Evolutionary conservation across 1,284 basidiomycete species (phyloP).

Genomic region (Heterobasidion annosum): DNA sequence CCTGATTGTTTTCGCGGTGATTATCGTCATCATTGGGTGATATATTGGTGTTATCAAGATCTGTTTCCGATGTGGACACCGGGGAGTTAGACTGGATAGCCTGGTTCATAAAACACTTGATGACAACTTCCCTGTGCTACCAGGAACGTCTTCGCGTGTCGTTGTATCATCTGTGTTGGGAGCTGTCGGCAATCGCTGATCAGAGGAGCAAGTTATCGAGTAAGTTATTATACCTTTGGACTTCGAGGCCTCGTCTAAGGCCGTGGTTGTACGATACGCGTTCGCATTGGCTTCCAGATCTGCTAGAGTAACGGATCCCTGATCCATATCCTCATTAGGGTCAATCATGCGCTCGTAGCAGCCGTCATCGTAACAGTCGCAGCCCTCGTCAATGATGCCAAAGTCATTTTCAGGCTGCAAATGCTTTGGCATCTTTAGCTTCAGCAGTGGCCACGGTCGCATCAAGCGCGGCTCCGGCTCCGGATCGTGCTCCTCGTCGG

Average conservation of each 20-base stretch:
- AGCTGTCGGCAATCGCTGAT: too few relatives aligned
- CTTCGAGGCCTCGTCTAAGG: background rate
- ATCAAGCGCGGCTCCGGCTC: conserved; percentile 11
- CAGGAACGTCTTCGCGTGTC: too few relatives aligned
- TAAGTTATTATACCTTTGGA: background rate
- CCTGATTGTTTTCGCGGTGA: background rate
- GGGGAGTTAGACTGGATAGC: too few relatives aligned
- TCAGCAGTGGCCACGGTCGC: conserved; percentile 15
- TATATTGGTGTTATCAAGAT: too few relatives aligned
- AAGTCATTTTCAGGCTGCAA: background rate
- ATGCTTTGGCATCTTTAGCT: conserved; percentile 8
- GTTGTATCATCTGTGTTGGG: too few relatives aligned
- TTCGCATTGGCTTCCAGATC: background rate
- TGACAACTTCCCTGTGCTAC: too few relatives aligned
- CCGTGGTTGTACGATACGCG: background rate
- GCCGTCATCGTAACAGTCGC: conserved; percentile 7
- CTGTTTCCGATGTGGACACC: too few relatives aligned
- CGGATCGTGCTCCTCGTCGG: conserved; percentile 11
- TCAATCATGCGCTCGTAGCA: background rate
- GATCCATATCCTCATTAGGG: background rate
- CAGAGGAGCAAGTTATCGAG: too few relatives aligned
- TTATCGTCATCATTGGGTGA: background rate
- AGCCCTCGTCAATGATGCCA: conserved; percentile 5
- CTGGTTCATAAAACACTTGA: too few relatives aligned
- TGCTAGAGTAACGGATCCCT: background rate